Conservation (phyloP, 2,329 filamentous ascomycete genomes). For the Epichloe elymi region DNA sequence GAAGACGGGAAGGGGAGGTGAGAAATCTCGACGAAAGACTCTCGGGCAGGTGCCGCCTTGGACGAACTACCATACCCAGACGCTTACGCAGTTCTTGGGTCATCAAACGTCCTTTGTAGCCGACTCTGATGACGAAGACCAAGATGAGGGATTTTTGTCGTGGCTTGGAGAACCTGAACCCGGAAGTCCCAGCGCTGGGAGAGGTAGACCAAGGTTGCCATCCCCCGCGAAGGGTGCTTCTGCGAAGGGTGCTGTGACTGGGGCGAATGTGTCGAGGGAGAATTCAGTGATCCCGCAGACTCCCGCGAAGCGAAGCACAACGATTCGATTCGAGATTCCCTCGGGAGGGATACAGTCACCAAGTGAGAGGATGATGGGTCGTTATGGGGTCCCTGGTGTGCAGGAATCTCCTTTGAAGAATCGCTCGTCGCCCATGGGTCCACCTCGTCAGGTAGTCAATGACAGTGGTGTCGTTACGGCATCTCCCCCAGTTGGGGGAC, state of each 20-base stretch:
- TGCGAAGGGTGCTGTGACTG: background rate
- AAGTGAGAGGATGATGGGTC: conserved; percentile 25
- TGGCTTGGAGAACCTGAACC: conserved; percentile 17
- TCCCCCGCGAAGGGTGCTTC: background rate
- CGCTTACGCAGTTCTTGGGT: conserved; percentile 26
- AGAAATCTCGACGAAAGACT: conserved; percentile 17
- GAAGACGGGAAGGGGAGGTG: background rate
- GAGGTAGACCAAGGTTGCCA: conserved; percentile 1
- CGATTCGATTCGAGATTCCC: conserved; percentile 26
- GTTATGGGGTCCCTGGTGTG: conserved; percentile 23
- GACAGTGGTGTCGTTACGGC: conserved; percentile 11
- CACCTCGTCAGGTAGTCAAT: conserved; percentile 10
- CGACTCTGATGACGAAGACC: conserved; percentile 25
- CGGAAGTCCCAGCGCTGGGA: conserved; percentile 15
- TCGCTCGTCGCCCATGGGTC: conserved; percentile 16
- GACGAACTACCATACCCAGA: conserved; percentile 27
- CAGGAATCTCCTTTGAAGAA: conserved; percentile 26
- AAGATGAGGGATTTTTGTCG: conserved; percentile 18
- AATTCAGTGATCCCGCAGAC: conserved; percentile 29
- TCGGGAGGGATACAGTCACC: conserved; percentile 27
- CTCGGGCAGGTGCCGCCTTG: conserved; percentile 17
- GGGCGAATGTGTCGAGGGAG: conserved; percentile 12
- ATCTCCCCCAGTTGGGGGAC: conserved; percentile 9
- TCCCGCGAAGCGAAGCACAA: conserved; percentile 17
- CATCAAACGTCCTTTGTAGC: conserved; percentile 16